Evolutionary conservation across 1,284 basidiomycete genomes (phyloP).

Genomic region (Violaceomyces palustris): DNA sequence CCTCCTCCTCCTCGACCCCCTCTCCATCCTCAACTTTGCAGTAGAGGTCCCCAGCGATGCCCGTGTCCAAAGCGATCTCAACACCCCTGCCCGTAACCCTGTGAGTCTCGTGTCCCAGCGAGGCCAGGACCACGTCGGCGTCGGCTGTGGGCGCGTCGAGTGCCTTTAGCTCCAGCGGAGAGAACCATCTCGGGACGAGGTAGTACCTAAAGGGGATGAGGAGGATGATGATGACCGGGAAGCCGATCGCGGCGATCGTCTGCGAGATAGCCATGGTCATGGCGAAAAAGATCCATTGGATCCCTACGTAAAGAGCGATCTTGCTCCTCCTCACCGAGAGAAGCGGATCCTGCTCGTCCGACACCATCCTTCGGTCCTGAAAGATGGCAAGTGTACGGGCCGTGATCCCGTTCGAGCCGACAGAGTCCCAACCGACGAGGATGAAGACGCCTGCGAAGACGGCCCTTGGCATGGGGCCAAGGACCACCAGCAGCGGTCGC

Average conservation of each 20-base stretch:
- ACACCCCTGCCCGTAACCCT: constrained; percentile 38
- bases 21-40: constrained; percentile 2
- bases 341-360: constrained; percentile 57
- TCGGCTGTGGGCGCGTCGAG: constrained; percentile 80
- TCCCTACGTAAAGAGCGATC: constrained; percentile 69
- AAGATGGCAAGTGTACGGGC: constrained; percentile 76
- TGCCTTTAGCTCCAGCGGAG: constrained; percentile 70
- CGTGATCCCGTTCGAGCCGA: constrained; percentile 78
- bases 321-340: constrained; percentile 68
- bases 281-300: constrained; percentile 81
- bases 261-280: constrained; percentile 87
- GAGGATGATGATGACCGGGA: constrained; percentile 81
- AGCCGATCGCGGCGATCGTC: constrained; percentile 73
- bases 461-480: constrained; percentile 47
- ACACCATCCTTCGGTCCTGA: constrained; percentile 59
- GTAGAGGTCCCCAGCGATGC: constrained; percentile 35
- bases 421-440: constrained; percentile 57
- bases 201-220: constrained; percentile 76
- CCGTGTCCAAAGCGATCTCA: constrained; percentile 35
- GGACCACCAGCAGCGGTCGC: constrained; percentile 45
- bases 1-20: too few species aligned
- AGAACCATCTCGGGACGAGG: constrained; percentile 74
- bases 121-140: constrained; percentile 49
- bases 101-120: constrained; percentile 41
- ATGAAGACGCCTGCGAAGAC: constrained; percentile 51